These are phyloP conservation scores for Cordia subcordata DNA, from an alignment of 257 asterid genomes.

Conservation along the genomic window DNA sequence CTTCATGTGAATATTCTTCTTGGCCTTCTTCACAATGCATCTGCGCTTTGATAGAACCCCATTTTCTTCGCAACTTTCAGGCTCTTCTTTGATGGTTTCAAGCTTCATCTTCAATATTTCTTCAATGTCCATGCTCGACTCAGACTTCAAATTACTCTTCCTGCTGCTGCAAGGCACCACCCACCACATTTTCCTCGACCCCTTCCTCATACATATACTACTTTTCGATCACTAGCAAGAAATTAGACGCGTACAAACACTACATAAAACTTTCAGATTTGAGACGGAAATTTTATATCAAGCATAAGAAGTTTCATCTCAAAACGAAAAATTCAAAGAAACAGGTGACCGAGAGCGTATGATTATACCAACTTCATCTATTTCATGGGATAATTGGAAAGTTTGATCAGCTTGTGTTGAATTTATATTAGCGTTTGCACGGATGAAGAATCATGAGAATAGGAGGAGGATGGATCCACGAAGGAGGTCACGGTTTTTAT, in stretches of 20 bases:
- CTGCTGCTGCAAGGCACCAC: slow-evolving; percentile 27
- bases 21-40: slow-evolving; percentile 7
- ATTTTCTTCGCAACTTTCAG: slow-evolving; percentile 33
- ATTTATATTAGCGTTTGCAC: background rate
- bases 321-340: too few species aligned
- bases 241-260: too few species aligned
- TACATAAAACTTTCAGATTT: too few species aligned
- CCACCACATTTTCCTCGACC: slow-evolving; percentile 48
- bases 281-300: too few species aligned
- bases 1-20: slow-evolving; percentile 40
- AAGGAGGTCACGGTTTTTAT: slow-evolving; percentile 10
- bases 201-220: slow-evolving; percentile 20
- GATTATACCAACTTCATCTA: too few species aligned
- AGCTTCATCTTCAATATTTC: slow-evolving; percentile 79
- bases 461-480: slow-evolving; percentile 6
- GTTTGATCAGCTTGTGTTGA: background rate
- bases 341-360: too few species aligned
- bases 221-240: too few species aligned
- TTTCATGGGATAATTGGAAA: too few species aligned
- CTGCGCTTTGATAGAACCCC: slow-evolving; percentile 9
- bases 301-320: too few species aligned
- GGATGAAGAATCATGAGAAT: background rate
- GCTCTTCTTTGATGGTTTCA: slow-evolving; percentile 58
- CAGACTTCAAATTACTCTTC: slow-evolving; percentile 32
- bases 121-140: slow-evolving; percentile 49